Evolutionary conservation across 495 filamentous ascomycete species (phyloP), one percentile per base, ranked within the genome.

Genomic region (Tuber calosporum): DNA sequence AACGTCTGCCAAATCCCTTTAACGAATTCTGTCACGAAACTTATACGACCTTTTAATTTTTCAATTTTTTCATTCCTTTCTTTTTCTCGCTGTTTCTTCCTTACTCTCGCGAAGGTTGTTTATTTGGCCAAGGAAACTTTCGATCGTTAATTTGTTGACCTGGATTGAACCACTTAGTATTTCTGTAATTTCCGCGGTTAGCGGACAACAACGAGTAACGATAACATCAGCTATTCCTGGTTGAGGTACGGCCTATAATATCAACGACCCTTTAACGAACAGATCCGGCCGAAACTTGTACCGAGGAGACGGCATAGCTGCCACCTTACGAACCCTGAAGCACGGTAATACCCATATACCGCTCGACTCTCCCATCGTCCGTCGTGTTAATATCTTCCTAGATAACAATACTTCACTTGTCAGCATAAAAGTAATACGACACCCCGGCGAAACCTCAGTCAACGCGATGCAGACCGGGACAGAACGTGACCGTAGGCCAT

Each of bases 331-430:
- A 26, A 58, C 53, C 48, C 26, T 34, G 53, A 62, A 17, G 11
- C 5, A 62, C 53, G 53, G 53, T 62, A 62, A 62, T 62, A 58
- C 48, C 53, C 34, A 30, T 4, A 26, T 62, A 62, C 53, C 53
- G 26, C 53, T 62, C 26, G 53, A 17, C 26, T 26, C 53, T 62
- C 26, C 13, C 53, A 62, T 62, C 53, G 26, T 62, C 13, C 26
- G 53, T 62, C 53, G 53, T 62, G 53, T 62, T 62, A 62, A 62
- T 62, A 34, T 62, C 26, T 62, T 62, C 53, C 53, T 62, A 62
- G 26, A 62, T 62, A 62, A 26, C 13, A 34, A 30, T 62, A 62
- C 53, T 62, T 53, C 53, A 34, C 26, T 26, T 62, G 53, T 62
- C 53, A 62, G 53, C 53, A 62, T 62, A 34, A 62, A 62, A 11